These are phyloP conservation scores for Lasiodiplodia gonubiensis DNA, from an alignment of 2,329 filamentous ascomycete species.

Conservation along the genomic window DNA sequence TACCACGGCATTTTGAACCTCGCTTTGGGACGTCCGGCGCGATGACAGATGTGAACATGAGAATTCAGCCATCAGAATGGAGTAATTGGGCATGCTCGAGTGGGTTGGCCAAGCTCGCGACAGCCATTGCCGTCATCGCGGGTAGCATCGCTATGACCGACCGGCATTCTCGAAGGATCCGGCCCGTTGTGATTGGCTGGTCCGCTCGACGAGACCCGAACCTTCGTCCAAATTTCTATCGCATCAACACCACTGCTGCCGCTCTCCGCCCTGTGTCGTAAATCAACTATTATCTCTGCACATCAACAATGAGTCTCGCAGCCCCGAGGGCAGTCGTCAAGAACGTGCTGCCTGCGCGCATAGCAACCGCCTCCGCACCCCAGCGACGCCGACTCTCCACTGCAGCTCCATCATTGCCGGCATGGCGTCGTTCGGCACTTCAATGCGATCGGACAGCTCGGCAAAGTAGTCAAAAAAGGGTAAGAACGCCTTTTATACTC, in stretches of 20 bases:
- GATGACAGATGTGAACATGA: not conserved
- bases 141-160: not conserved
- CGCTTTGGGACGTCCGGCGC: too few species aligned
- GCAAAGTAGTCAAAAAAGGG: conserved; percentile 39
- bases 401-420: conserved; percentile 14
- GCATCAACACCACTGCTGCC: not conserved
- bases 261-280: not conserved
- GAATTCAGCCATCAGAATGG: not conserved
- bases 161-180: conserved; percentile 21
- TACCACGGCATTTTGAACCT: not conserved
- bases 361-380: conserved; percentile 39
- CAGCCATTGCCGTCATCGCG: conserved; percentile 1
- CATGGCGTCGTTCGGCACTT: conserved; percentile 19
- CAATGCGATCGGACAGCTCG: conserved; percentile 25
- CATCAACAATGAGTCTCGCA: conserved; percentile 42
- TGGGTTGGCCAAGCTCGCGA: not conserved
- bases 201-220: conserved; percentile 8
- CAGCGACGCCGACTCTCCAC: conserved; percentile 17
- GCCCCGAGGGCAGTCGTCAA: conserved; percentile 35
- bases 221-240: conserved; percentile 2
- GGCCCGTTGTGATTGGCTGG: conserved; percentile 6
- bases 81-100: not conserved
- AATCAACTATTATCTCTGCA: not conserved
- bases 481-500: conserved; percentile 30
- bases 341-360: conserved; percentile 33